Percentiles rank a stretch among this genome's conserved stretches.
phyloP scores from a whole-genome alignment of 352 stramenopile genomes.

The Phytophthora melonis region DNA sequence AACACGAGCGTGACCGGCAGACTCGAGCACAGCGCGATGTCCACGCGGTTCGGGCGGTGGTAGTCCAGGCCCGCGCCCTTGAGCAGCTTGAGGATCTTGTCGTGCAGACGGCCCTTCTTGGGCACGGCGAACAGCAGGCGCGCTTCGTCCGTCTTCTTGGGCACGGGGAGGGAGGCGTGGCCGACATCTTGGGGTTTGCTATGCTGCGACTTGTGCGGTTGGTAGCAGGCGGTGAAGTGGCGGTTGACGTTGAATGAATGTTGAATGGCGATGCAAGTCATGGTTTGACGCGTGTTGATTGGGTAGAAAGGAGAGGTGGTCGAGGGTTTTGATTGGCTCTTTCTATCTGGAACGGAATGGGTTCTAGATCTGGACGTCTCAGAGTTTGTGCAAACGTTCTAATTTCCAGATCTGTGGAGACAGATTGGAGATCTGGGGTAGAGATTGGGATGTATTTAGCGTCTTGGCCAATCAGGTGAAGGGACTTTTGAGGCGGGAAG shows the following conservation, averaged over 20 bases:
- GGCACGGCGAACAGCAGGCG: slow-evolving; percentile 95
- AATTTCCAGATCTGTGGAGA: too few species aligned
- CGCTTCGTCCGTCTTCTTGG: slow-evolving; percentile 48
- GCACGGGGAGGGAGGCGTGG: slow-evolving; percentile 13
- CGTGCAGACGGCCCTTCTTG: slow-evolving; percentile 98
- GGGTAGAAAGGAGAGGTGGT: too few species aligned
- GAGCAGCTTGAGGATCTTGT: slow-evolving; percentile 97
- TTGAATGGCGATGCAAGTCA: neutral
- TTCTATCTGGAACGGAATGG: too few species aligned
- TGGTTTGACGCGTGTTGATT: too few species aligned
- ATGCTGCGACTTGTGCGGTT: neutral
- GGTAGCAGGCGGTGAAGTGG: neutral
- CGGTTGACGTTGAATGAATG: neutral
- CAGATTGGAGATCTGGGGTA: too few species aligned
- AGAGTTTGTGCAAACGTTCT: too few species aligned
- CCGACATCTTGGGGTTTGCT: slow-evolving; percentile 15
- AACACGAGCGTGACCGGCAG: slow-evolving; percentile 98
- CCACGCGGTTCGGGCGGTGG: slow-evolving; percentile 89
- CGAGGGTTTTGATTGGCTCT: too few species aligned
- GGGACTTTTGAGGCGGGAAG: too few species aligned
- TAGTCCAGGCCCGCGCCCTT: slow-evolving; percentile 97
- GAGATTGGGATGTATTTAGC: too few species aligned
- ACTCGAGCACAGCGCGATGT: slow-evolving; percentile 94
- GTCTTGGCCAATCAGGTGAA: too few species aligned
- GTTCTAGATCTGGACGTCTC: too few species aligned